Conservation (phyloP, 164 flowering plant genomes). For the Vitis amurensis region DNA sequence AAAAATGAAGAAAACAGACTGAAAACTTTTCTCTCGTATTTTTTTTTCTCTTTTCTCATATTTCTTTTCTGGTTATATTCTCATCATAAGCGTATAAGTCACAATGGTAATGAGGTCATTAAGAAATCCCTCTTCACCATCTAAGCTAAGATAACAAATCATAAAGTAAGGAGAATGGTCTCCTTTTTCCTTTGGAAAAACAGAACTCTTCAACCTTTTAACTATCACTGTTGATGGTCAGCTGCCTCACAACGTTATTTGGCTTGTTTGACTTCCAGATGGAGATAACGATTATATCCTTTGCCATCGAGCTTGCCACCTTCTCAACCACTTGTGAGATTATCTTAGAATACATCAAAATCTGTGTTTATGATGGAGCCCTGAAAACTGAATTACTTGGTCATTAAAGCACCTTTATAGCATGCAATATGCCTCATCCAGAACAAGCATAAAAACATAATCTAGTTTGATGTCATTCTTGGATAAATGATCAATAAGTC, state of each 20-base stretch:
- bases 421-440: constrained; percentile 96
- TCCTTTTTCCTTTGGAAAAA: too few relatives aligned
- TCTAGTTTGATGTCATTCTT: constrained; percentile 76
- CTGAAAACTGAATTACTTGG: constrained; percentile 83
- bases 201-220: too few relatives aligned
- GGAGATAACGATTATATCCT: constrained; percentile 45
- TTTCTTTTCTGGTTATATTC: too few relatives aligned
- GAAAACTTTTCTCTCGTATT: too few relatives aligned
- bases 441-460: constrained; percentile 54
- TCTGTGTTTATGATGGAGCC: constrained; percentile 72
- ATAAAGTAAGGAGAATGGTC: too few relatives aligned
- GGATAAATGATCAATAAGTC: constrained; percentile 77
- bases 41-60: too few relatives aligned
- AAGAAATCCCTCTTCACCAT: too few relatives aligned
- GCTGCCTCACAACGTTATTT: constrained; percentile 68
- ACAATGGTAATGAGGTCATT: too few relatives aligned
- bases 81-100: too few relatives aligned
- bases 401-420: constrained; percentile 85
- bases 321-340: constrained; percentile 66
- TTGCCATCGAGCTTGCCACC: constrained; percentile 56
- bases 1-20: too few relatives aligned
- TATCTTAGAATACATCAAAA: constrained; percentile 86
- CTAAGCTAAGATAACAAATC: too few relatives aligned
- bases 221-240: constrained; percentile 32
- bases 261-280: constrained; percentile 63